Evolutionary conservation across 2,329 filamentous ascomycete genomes (phyloP), one percentile per base, ranked within the genome.

Genomic region (Magnaporthiopsis rhizophila): DNA sequence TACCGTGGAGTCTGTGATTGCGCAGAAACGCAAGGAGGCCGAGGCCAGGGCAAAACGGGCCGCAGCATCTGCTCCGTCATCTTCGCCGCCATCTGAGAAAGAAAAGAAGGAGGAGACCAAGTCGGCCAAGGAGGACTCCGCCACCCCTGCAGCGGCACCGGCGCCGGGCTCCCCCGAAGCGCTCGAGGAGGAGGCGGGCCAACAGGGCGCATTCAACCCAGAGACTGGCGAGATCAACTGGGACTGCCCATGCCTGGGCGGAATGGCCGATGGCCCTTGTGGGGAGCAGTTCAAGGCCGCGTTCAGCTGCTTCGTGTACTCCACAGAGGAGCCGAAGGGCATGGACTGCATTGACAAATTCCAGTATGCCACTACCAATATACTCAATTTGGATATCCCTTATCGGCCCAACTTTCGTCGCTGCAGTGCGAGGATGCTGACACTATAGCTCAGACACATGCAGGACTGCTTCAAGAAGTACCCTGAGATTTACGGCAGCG

Each of bases 141-240:
- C 67, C 32, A 67, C 69, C 30, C 72, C 67, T 7, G 74, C 53
- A 30, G 59, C 66, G 11, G 63, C 59, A 21, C 56, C 63, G 36
- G 64, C 60, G 53, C 63, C 65, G 26, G 66, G 45, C 15, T 80
- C 82, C 2, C 79, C 81, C 8, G 79, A 79, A 65, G 81, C 77
- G 0, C 79, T 95, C 18, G 89, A 97, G 75, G 86, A 91, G 66
- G 92, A 97, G 76, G 92, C 92, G 7, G 85, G 80, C 67, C 88
- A 94, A 74, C 88, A 98, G 77, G 95, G 92, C 64, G 95, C 95
- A 0, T 99, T 98, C 81, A 96, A 99, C 77, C 92, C 93, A 3
- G 95, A 98, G 80, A 99, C 95, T 12, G 95, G 62, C 70, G 95
- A 99, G 83, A 99, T 99, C 79, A 99, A 99, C 83, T 99, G 95